Percentiles rank a stretch among this genome's conserved stretches.
Conservation (phyloP, 2,329 filamentous ascomycete genomes). For the Fusarium staphyleae region DNA sequence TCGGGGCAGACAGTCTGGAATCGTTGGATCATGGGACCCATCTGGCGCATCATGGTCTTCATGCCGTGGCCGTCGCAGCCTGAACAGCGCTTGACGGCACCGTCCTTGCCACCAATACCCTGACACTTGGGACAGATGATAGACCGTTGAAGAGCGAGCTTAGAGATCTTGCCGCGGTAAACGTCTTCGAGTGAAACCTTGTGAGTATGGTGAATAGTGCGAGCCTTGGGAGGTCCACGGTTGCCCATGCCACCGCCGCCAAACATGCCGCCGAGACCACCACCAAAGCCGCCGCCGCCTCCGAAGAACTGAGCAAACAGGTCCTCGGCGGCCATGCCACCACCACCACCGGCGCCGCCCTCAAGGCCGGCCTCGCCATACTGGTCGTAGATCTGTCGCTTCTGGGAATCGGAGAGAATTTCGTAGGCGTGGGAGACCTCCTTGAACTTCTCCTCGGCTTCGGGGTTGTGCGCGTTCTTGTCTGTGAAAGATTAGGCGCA, state of each 20-base stretch:
- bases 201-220: conserved; percentile 97
- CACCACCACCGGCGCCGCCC: conserved; percentile 75
- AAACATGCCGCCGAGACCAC: conserved; percentile 75
- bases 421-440: conserved; percentile 96
- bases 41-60: conserved; percentile 99
- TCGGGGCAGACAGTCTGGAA: conserved; percentile 99
- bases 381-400: conserved; percentile 92
- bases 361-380: conserved; percentile 98
- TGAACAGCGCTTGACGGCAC: conserved; percentile 90
- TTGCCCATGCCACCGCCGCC: conserved; percentile 71
- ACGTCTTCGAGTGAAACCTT: conserved; percentile 98
- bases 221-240: conserved; percentile 83
- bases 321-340: conserved; percentile 94
- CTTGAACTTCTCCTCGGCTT: conserved; percentile 97
- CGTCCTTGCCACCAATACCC: conserved; percentile 94
- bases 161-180: conserved; percentile 97
- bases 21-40: conserved; percentile 99
- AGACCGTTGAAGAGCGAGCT: conserved; percentile 95
- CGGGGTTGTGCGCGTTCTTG: conserved; percentile 95
- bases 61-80: conserved; percentile 95
- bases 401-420: conserved; percentile 88
- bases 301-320: conserved; percentile 97
- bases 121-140: conserved; percentile 96
- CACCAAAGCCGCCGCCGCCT: conserved; percentile 64
- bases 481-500: conserved; percentile 60